Percentiles rank a stretch among this genome's conserved stretches.
These are phyloP conservation scores for Solanum hybrid DNA, from an alignment of 305 asterid genomes.

Conservation along the genomic window DNA sequence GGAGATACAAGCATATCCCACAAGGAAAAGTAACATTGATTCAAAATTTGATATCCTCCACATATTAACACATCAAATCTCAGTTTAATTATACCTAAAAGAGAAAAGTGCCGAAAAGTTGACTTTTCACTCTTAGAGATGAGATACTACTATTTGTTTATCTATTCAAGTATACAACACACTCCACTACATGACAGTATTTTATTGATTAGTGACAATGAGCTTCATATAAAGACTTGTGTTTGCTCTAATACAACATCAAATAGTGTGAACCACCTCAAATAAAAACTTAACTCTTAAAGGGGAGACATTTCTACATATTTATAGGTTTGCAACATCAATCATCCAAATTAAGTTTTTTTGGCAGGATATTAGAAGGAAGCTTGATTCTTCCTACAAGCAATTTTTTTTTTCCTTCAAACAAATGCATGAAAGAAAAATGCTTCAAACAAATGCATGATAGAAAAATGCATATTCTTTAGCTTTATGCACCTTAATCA, in stretches of 20 bases:
- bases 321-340: not conserved
- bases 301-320: not conserved
- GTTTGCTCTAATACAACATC: not conserved
- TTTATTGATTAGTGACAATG: not conserved
- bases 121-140: not conserved
- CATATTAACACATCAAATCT: not conserved
- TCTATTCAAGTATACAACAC: not conserved
- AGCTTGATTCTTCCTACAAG: not conserved
- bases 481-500: not conserved
- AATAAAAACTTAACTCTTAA: not conserved
- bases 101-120: not conserved
- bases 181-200: not conserved
- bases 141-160: not conserved
- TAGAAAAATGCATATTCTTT: not conserved
- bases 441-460: not conserved
- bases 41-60: not conserved
- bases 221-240: not conserved
- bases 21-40: not conserved
- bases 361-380: not conserved
- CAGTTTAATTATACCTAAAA: not conserved
- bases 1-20: not conserved
- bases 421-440: constrained; percentile 1
- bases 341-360: not conserved
- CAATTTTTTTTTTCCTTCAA: not conserved
- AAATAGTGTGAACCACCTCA: not conserved